Percentiles rank a stretch among this genome's conserved stretches.
These are phyloP conservation scores for Chlamydomonas sphaeroides DNA, from an alignment of 139 green algal genomes.

Conservation along the genomic window DNA sequence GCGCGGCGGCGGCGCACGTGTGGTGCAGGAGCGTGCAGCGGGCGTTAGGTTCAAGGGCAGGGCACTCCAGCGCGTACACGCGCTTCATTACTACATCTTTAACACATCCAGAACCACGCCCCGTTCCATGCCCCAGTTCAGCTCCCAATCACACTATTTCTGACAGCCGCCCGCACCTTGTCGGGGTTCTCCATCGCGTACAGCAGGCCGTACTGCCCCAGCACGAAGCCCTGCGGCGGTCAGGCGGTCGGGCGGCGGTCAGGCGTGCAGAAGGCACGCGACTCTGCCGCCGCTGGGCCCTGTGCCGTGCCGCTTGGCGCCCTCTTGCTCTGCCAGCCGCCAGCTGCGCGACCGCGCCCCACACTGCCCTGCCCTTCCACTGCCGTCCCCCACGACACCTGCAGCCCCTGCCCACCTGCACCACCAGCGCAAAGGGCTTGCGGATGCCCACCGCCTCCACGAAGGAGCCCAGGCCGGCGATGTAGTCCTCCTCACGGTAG, in stretches of 20 bases:
- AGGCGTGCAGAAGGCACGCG: neutral
- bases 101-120: too few relatives aligned
- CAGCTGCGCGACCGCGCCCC: neutral
- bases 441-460: conserved; percentile 58
- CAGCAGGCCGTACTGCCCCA: conserved; percentile 78
- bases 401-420: conserved; percentile 48
- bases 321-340: neutral
- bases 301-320: neutral
- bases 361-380: neutral
- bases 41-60: too few relatives aligned
- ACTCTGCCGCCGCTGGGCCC: too few relatives aligned
- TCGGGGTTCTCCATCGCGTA: conserved; percentile 70
- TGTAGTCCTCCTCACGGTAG: conserved; percentile 48
- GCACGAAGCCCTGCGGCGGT: conserved; percentile 69
- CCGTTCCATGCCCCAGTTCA: too few relatives aligned
- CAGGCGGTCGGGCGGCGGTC: too few relatives aligned
- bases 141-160: too few relatives aligned
- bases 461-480: conserved; percentile 56
- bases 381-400: neutral
- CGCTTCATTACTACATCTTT: too few relatives aligned
- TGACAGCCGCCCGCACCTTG: neutral
- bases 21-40: too few relatives aligned
- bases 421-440: conserved; percentile 62
- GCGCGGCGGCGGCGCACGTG: too few relatives aligned
- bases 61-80: too few relatives aligned